Base-by-base conservation (phyloP, 2,329 filamentous ascomycete species). In the Hymenoscyphus linearis region DNA sequence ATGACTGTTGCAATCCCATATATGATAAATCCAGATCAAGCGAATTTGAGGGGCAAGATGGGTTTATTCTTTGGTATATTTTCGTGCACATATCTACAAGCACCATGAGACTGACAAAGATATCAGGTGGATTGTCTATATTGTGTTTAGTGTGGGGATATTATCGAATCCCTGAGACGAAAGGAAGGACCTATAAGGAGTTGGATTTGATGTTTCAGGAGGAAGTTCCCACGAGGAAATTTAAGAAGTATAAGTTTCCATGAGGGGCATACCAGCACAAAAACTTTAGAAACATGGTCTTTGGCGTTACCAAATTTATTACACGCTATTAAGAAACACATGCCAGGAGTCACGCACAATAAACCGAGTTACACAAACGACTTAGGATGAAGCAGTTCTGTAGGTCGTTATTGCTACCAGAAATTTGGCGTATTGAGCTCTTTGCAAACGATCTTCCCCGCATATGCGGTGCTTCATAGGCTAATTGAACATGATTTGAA, bases 181-280 rank as follows among this genome's bases (percentile, higher is more conserved):
- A 74, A n/a, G 76, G 75, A 3, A 72, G 76, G 50, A 76, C 75
- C 1, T 75, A 78, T 56, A 77, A 77, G 61, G 78, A 81, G 70
- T 73, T 81, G 12, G 78, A 80, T 64, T 65, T 75, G 6, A 67
- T 82, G 67, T 81, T 81, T 67, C 74, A 75, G 18, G 65, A 62
- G n/a, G 67, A 65, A 14, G 68, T 73, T 9, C 63, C 66, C 40
- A 71, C 73, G 10, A 70, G 73, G 52, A 69, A 73, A 12, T 76
- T 72, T 40, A 65, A 67, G 53, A 54, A 67, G 27, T 70, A 67
- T 52, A 68, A 65, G 36, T 61, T 69, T 58, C 18, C 34, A 26
- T 55, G 35, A 58, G 9, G 26, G 14, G 12, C 16, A 12, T n/a
- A 7, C 7, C 10, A 53, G n/a, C 13, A 53, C n/a, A n/a, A n/a